Base-by-base conservation (phyloP, 2,329 filamentous ascomycete species). In the Xylariaceae sp. region DNA sequence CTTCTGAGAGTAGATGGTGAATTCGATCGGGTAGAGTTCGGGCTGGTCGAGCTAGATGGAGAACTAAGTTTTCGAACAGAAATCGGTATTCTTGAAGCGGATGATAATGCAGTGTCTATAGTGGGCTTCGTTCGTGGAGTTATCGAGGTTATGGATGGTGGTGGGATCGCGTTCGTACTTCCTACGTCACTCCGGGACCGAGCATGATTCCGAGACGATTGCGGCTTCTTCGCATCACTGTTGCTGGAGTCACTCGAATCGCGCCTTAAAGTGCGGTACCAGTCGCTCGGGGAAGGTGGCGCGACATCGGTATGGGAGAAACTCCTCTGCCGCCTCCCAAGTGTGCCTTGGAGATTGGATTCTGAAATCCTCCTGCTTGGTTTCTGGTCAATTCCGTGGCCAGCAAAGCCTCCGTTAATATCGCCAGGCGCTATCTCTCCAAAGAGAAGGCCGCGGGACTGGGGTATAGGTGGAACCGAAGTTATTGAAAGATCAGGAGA, bases 371-470 rank as follows among this genome's bases (percentile, higher is more conserved):
- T 79, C 57, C 86, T 76, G 54, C 76, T 74, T 46, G 78, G 73
- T 45, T 73, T 63, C 33, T 70, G 68, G 54, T 79, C 74, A 57
- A 88, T 87, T 47, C 85, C 86, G 71, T 83, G 84, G 5, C 82
- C 84, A 47, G 76, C 73, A 45, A 78, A 72, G 17, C 75, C 69
- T 22, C 75, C 65, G 59, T 81, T 75, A 61, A 75, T 76, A 59
- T 82, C 77, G 36, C 82, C 75, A n/a, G 82, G 78, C 28, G 84
- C 72, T 59, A 92, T 80, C 69, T 92, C 89, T 36, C 89, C 89
- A 71, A 93, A 93, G 17, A 92, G 72, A 34, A 89, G 80, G 55
- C 78, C 78, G 48, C 77, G 60, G 47, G 61, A 61, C 56, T 68
- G 66, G 59, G 66, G 72, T 63, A 59, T 45, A 10, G 62, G 58